Conservation (phyloP, 1,284 basidiomycete species). For the Apiotrichum veenhuisii region DNA sequence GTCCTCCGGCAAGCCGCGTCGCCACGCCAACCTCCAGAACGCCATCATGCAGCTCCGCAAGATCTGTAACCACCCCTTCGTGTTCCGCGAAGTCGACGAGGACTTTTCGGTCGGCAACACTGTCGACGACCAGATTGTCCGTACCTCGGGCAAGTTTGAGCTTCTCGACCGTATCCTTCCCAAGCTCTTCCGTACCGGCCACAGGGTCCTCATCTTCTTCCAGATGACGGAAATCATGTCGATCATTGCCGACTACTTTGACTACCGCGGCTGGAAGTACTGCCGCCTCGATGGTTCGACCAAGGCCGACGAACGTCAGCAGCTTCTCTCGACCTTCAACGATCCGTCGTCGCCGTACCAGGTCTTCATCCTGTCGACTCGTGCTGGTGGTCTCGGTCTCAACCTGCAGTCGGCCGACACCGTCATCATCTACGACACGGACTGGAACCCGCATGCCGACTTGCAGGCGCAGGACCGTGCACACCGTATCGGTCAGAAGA, state of each 20-base stretch:
- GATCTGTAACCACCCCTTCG: constrained; percentile 97
- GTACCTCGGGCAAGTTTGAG: constrained; percentile 92
- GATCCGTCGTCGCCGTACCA: constrained; percentile 82
- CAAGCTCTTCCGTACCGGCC: constrained; percentile 87
- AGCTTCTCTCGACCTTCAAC: constrained; percentile 87
- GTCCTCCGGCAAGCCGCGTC: constrained; percentile 44
- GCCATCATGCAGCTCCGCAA: constrained; percentile 99
- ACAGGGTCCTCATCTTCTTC: constrained; percentile 94
- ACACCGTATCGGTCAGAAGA: constrained; percentile 99
- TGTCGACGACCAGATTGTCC: constrained; percentile 75
- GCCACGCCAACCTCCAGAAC: constrained; percentile 66
- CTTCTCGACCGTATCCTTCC: constrained; percentile 89
- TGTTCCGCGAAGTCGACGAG: constrained; percentile 88
- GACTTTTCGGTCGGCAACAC: constrained; percentile 58
- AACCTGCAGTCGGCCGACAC: constrained; percentile 99
- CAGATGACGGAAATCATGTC: constrained; percentile 99
- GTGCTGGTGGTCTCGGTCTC: constrained; percentile 94
- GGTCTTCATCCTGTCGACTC: constrained; percentile 93
- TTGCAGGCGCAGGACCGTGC: constrained; percentile 78
- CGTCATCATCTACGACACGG: constrained; percentile 75
- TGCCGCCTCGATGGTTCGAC: constrained; percentile 96
- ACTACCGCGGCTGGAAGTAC: constrained; percentile 83
- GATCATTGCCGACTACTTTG: constrained; percentile 97
- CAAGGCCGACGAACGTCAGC: constrained; percentile 94
- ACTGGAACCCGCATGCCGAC: constrained; percentile 97